These are phyloP conservation scores for Endotrypanum monterogeii DNA, from an alignment of 208 protist genomes.

Conservation along the genomic window DNA sequence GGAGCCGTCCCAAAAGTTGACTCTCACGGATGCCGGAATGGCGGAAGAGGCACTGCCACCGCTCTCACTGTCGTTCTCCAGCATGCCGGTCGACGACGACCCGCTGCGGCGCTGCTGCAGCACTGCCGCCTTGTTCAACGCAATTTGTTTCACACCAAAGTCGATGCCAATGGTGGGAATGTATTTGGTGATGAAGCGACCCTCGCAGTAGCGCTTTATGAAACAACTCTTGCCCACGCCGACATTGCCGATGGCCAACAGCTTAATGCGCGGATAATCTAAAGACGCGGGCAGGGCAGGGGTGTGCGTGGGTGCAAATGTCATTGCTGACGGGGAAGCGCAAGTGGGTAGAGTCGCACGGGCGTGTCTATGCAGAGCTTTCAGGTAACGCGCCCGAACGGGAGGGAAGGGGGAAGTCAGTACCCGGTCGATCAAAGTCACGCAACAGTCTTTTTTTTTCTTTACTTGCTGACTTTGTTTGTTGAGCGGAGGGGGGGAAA, in stretches of 20 bases:
- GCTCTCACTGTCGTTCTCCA: not conserved
- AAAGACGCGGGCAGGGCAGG: constrained; percentile 21
- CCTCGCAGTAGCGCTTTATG: constrained; percentile 97
- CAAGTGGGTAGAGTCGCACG: not conserved
- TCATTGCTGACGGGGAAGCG: not conserved
- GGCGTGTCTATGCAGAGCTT: not conserved
- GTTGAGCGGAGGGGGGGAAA: too few relatives aligned
- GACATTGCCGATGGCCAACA: constrained; percentile 89
- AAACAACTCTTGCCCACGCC: constrained; percentile 95
- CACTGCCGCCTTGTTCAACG: constrained; percentile 31
- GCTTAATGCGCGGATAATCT: constrained; percentile 81
- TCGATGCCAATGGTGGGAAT: constrained; percentile 98
- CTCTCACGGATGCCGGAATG: constrained; percentile 53
- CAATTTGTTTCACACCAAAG: constrained; percentile 94
- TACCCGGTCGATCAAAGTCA: too few relatives aligned
- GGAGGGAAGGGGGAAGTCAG: too few relatives aligned
- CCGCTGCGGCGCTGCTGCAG: constrained; percentile 4
- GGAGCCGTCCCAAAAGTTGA: constrained; percentile 97
- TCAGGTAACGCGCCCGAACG: too few relatives aligned
- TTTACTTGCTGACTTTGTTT: too few relatives aligned
- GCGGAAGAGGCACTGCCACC: not conserved
- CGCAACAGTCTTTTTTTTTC: too few relatives aligned
- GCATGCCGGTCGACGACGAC: not conserved
- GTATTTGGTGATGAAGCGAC: constrained; percentile 95
- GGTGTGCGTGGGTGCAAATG: not conserved